A percentile compares a stretch with the other conserved stretches of the same genome.
phyloP scores from a whole-genome alignment of 164 flowering plant species.

The Taxillus chinensis region DNA sequence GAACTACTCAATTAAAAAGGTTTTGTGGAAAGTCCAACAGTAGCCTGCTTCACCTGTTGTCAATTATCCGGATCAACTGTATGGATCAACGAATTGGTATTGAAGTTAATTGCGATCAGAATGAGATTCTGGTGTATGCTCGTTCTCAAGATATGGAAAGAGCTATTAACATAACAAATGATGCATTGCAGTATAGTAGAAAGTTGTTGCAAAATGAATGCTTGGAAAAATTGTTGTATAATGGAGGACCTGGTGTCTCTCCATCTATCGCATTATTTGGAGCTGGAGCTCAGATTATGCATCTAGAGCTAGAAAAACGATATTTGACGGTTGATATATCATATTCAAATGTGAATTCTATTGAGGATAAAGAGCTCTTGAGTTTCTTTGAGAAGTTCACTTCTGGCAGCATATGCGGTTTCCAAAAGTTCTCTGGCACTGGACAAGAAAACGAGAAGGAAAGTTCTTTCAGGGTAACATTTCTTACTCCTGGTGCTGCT shows the following conservation, averaged over 20 bases:
- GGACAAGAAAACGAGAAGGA: constrained; percentile 38
- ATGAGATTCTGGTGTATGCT: constrained; percentile 53
- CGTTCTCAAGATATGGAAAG: constrained; percentile 34
- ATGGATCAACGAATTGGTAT: constrained; percentile 50
- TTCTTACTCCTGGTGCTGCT: constrained; percentile 73
- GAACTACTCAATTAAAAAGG: constrained; percentile 45
- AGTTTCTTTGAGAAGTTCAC: constrained; percentile 46
- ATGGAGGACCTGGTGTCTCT: constrained; percentile 36
- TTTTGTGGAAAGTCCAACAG: constrained; percentile 70
- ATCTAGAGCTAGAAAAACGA: constrained; percentile 73
- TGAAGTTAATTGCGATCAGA: constrained; percentile 47
- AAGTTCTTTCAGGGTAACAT: constrained; percentile 76
- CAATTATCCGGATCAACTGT: constrained; percentile 34
- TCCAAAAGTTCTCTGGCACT: constrained; percentile 33
- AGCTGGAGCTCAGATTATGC: constrained; percentile 83
- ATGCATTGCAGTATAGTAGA: constrained; percentile 44
- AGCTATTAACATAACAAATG: constrained; percentile 33
- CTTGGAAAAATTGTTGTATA: constrained; percentile 60
- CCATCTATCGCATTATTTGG: constrained; percentile 82
- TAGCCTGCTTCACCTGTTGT: constrained; percentile 34
- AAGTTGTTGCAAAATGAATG: constrained; percentile 69
- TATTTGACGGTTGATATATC: constrained; percentile 58
- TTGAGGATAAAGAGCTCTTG: constrained; percentile 69
- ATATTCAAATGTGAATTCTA: constrained; percentile 21
- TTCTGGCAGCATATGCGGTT: constrained; percentile 41